A percentile compares a stretch with the other conserved stretches of the same genome.
Evolutionary conservation across 1,139 yeast species (phyloP).

Genomic region (Geotrichum restrictum): DNA sequence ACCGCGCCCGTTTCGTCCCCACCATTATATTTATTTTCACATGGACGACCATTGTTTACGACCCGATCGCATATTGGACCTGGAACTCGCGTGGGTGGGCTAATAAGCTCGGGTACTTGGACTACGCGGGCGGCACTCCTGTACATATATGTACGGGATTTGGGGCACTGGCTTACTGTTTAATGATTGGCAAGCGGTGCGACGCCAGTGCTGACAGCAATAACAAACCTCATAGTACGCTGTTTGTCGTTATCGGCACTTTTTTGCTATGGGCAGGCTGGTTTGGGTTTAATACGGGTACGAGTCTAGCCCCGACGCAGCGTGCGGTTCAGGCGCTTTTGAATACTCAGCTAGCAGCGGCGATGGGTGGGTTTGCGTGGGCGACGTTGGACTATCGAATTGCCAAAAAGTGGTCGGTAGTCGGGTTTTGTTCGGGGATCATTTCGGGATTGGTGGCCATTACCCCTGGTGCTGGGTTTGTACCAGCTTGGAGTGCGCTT

Average conservation of each 20-base stretch:
- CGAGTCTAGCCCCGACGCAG: constrained; percentile 58
- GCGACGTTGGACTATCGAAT: constrained; percentile 34
- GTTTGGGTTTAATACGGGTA: constrained; percentile 85
- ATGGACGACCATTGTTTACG: constrained; percentile 58
- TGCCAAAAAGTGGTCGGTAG: constrained; percentile 36
- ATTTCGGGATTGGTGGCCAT: constrained; percentile 41
- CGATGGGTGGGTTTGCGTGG: constrained; percentile 39
- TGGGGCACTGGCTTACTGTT: constrained; percentile 57
- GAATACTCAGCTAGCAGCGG: constrained; percentile 37
- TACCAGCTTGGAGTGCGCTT: constrained; percentile 39
- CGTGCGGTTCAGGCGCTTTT: constrained; percentile 43
- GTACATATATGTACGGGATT: constrained; percentile 61
- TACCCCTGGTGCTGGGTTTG: constrained; percentile 43
- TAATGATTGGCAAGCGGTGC: constrained; percentile 47
- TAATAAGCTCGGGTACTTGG: constrained; percentile 48
- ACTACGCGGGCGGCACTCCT: constrained; percentile 64
- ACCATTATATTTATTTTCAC: constrained; percentile 50
- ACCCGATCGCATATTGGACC: constrained; percentile 63
- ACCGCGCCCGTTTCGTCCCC: constrained; percentile 54
- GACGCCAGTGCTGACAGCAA: constrained; percentile 16
- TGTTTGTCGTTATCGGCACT: constrained; percentile 52
- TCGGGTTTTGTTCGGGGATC: constrained; percentile 43
- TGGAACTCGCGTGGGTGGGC: constrained; percentile 64
- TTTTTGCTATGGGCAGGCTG: constrained; percentile 66
- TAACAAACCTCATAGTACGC: constrained; percentile 32